Base-by-base conservation (phyloP, 768 basidiomycete species). In the Lentinus tigrinus region DNA sequence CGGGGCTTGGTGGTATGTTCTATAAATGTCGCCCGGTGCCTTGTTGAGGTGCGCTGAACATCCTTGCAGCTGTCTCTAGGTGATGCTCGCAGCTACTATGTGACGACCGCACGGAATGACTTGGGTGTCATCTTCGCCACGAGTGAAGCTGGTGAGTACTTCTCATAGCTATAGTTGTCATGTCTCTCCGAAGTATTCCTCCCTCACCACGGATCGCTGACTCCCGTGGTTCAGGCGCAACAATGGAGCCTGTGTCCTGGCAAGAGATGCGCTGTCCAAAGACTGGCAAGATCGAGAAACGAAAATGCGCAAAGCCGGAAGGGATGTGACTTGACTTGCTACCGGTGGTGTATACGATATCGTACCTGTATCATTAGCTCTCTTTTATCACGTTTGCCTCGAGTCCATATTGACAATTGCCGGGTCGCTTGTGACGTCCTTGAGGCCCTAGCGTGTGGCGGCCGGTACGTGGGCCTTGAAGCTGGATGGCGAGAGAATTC, bases 61-160 rank as follows among this genome's bases (percentile, higher is more conserved):
- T 2, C 13, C 24, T 47, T 23, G 6, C 58, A 95, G 94, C 91
- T 95, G 48, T 95, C 94, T 17, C 78, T 97, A 24, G 95, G 94
- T 10, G 94, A 96, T 72, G 87, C 93, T 24, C 84, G 92, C 43
- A 93, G 89, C 65, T 96, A 96, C 74, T 95, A 93, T 75, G 81
- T 96, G 27, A 92, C 93, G 0, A 96, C 94, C 3, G 94, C 91
- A 7, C 78, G 91, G 40, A 95, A 95, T 69, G 89, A 95, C 63
- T 81, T 96, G 3, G 94, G 95, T 0, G 94, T 96, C 9, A 88
- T 95, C 52, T 95, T 91, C 70, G 94, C 93, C 11, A 89, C 87
- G 7, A 91, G 90, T 70, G 93, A 94, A 74, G 87, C 88, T 47
- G 91, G 92, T 85, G 66, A 65, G 79, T 75, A 31, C 49, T n/a